Conservation (phyloP, 176 grass and related monocot species). For the Triticum aestivum region DNA sequence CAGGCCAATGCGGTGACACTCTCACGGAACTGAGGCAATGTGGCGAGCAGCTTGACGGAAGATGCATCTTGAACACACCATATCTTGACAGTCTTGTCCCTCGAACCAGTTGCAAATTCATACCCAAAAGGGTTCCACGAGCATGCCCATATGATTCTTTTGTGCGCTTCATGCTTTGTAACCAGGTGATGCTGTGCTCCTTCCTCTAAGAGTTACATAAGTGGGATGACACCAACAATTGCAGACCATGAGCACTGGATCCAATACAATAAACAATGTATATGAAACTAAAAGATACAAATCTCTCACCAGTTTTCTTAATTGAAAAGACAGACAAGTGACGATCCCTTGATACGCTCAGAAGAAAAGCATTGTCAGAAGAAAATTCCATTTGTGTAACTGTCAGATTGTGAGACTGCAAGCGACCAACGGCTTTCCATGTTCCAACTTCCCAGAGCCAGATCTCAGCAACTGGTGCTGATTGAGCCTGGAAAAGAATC, state of each 20-base stretch:
- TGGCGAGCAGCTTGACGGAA: constrained; percentile 61
- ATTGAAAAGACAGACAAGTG: constrained; percentile 73
- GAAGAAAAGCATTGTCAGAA: constrained; percentile 65
- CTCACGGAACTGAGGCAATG: constrained; percentile 74
- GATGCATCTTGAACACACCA: constrained; percentile 65
- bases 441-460: constrained; percentile 97
- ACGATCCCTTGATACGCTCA: constrained; percentile 89
- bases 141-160: constrained; percentile 98
- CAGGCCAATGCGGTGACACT: constrained; percentile 96
- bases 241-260: not conserved
- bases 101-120: constrained; percentile 94
- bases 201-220: constrained; percentile 38
- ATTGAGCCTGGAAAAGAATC: constrained; percentile 61
- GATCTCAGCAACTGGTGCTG: constrained; percentile 73
- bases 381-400: constrained; percentile 97
- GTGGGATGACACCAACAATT: constrained; percentile 17
- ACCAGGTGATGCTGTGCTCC: constrained; percentile 54
- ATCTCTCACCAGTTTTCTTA: constrained; percentile 50
- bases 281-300: constrained; percentile 2
- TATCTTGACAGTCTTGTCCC: constrained; percentile 96
- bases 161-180: constrained; percentile 82
- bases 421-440: constrained; percentile 79
- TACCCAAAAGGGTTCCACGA: constrained; percentile 85
- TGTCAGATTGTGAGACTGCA: constrained; percentile 90
- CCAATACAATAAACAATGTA: not conserved